These are phyloP conservation scores for Pleoardoris graminearum DNA, from an alignment of 2,329 filamentous ascomycete species.

Conservation along the genomic window DNA sequence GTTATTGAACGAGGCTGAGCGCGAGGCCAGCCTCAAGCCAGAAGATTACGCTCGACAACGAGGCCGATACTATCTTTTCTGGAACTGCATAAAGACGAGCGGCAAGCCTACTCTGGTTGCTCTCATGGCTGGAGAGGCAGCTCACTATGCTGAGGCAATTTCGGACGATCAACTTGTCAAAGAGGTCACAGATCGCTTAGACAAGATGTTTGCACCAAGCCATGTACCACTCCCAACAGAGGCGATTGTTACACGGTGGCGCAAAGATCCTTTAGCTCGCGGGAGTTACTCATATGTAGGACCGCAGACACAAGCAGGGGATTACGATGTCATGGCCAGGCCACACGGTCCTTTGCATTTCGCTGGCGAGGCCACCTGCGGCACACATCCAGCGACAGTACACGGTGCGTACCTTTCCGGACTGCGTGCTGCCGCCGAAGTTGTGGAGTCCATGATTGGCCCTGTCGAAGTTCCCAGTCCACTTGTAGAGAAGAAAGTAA, in stretches of 20 bases:
- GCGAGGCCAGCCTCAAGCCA: constrained; percentile 72
- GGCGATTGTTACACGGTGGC: constrained; percentile 90
- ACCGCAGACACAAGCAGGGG: constrained; percentile 76
- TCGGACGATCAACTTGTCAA: constrained; percentile 74
- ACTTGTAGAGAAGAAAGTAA: constrained; percentile 67
- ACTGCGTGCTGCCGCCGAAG: constrained; percentile 82
- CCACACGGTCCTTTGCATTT: constrained; percentile 88
- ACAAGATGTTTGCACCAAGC: constrained; percentile 68
- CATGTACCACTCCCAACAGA: constrained; percentile 78
- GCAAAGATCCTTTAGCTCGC: constrained; percentile 83
- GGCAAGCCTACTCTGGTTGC: constrained; percentile 85
- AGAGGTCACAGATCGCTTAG: constrained; percentile 79
- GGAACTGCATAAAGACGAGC: constrained; percentile 89
- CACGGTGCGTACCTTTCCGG: constrained; percentile 96
- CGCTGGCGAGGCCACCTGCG: constrained; percentile 94
- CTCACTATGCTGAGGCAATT: constrained; percentile 80
- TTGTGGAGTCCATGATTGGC: constrained; percentile 78
- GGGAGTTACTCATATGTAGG: constrained; percentile 96
- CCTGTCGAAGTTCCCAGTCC: constrained; percentile 75
- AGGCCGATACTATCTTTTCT: constrained; percentile 97
- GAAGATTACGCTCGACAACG: constrained; percentile 76
- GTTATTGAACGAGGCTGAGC: constrained; percentile 74
- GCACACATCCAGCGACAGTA: constrained; percentile 93
- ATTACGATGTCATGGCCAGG: constrained; percentile 90
- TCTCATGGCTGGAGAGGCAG: constrained; percentile 93